These are phyloP conservation scores for Phytophthora macrochlamydospora DNA, from an alignment of 352 stramenopile species.

Conservation along the genomic window DNA sequence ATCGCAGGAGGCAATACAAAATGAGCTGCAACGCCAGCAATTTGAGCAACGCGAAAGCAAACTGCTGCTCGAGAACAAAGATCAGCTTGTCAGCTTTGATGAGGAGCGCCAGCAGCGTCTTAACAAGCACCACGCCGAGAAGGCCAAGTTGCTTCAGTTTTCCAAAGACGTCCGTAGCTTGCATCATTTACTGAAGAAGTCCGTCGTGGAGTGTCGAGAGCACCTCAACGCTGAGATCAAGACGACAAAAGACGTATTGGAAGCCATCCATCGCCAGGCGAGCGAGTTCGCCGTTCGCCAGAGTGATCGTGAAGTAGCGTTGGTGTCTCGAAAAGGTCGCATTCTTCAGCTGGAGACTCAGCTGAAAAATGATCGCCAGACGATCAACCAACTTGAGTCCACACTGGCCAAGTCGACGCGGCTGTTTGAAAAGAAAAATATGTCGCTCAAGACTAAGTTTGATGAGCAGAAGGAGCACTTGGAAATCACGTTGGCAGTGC, in stretches of 20 bases:
- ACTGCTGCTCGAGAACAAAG: conserved; percentile 31
- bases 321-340: conserved; percentile 53
- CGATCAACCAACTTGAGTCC: conserved; percentile 46
- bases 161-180: conserved; percentile 23
- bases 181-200: conserved; percentile 25
- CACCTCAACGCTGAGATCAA: conserved; percentile 30
- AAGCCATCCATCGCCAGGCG: conserved; percentile 41
- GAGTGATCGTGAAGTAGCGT: conserved; percentile 46
- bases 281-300: conserved; percentile 53
- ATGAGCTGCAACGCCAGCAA: conserved; percentile 8
- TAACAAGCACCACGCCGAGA: conserved; percentile 22
- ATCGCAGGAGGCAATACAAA: neutral
- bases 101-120: conserved; percentile 13
- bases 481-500: conserved; percentile 63
- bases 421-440: conserved; percentile 39
- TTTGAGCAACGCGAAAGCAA: conserved; percentile 25
- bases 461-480: conserved; percentile 64
- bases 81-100: conserved; percentile 9
- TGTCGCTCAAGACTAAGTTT: conserved; percentile 38
- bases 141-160: conserved; percentile 20
- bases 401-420: conserved; percentile 45
- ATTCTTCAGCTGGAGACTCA: conserved; percentile 64
- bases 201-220: conserved; percentile 21
- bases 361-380: conserved; percentile 57
- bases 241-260: conserved; percentile 37